Percentiles rank a stretch among this genome's conserved stretches.
Conservation (phyloP, 192 early-diverging fungal species). For the Dissophora globulifera region DNA sequence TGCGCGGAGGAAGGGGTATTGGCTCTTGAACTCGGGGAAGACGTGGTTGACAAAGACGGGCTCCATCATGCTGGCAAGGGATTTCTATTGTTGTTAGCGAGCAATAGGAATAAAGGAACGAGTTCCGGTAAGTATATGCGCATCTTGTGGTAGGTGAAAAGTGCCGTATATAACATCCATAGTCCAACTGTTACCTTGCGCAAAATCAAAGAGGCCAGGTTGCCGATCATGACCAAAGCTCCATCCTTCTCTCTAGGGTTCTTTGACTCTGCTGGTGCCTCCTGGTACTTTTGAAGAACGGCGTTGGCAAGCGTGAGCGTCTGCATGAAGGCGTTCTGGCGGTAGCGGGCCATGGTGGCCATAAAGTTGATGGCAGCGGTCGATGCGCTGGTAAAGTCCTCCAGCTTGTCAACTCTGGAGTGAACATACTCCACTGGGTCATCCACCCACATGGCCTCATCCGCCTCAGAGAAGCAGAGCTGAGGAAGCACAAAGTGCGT, state of each 20-base stretch:
- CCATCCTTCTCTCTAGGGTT: slow-evolving; percentile 89
- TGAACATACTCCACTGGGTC: slow-evolving; percentile 95
- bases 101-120: no score
- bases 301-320: slow-evolving; percentile 85
- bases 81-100: slow-evolving; percentile 36
- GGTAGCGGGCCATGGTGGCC: slow-evolving; percentile 78
- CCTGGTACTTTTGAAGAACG: slow-evolving; percentile 76
- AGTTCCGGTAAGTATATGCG: no score
- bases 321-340: slow-evolving; percentile 84
- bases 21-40: slow-evolving; percentile 91
- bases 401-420: slow-evolving; percentile 74
- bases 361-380: slow-evolving; percentile 82
- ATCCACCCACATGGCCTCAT: slow-evolving; percentile 91
- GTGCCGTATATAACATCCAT: no score
- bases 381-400: slow-evolving; percentile 86
- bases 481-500: slow-evolving; percentile 92
- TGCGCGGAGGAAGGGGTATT: slow-evolving; percentile 82
- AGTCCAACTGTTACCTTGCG: slow-evolving; percentile 54
- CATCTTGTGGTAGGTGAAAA: no score
- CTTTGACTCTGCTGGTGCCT: slow-evolving; percentile 71
- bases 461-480: slow-evolving; percentile 86
- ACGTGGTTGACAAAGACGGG: slow-evolving; percentile 87
- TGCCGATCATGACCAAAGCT: slow-evolving; percentile 87
- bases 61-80: slow-evolving; percentile 79
- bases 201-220: slow-evolving; percentile 74